A percentile compares a stretch with the other conserved stretches of the same genome.
phyloP scores from a whole-genome alignment of 2,329 filamentous ascomycete genomes.

The Trichoderma brevicompactum region DNA sequence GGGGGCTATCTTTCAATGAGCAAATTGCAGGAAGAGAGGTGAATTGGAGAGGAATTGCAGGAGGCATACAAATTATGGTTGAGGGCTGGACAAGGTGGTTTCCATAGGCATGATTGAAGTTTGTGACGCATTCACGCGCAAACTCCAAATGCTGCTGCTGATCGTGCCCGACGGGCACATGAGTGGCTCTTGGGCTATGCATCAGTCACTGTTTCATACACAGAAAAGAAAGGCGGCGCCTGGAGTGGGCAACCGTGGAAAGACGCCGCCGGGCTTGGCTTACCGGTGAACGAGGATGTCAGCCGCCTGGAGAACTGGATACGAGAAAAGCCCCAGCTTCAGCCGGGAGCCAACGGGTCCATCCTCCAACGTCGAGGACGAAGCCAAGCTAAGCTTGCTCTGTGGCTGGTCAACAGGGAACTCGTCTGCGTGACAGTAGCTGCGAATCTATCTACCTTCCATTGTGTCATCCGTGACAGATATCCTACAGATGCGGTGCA shows the following conservation, averaged over 20 bases:
- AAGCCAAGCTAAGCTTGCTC: constrained; percentile 73
- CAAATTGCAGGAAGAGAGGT: neutral
- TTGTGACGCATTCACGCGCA: constrained; percentile 79
- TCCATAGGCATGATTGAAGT: constrained; percentile 80
- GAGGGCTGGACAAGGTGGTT: constrained; percentile 67
- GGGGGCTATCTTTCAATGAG: constrained; percentile 57
- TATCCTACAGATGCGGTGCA: constrained; percentile 92
- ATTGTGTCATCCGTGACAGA: constrained; percentile 98
- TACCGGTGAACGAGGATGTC: constrained; percentile 87
- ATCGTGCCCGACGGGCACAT: constrained; percentile 96
- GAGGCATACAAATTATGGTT: constrained; percentile 69
- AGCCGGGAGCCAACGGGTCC: constrained; percentile 62
- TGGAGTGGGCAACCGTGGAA: too few species aligned
- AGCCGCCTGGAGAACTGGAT: constrained; percentile 92
- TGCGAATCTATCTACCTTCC: constrained; percentile 70
- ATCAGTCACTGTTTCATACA: constrained; percentile 5
- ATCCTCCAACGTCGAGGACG: constrained; percentile 62
- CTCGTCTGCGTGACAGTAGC: neutral
- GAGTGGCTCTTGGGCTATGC: constrained; percentile 66
- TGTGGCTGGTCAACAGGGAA: constrained; percentile 40
- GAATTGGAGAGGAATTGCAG: too few species aligned
- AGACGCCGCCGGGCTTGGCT: neutral
- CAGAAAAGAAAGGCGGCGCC: too few species aligned
- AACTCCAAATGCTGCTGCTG: constrained; percentile 95
- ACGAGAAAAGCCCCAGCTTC: constrained; percentile 91